Evolutionary conservation across 2,329 filamentous ascomycete genomes (phyloP).

Genomic region (Colletotrichum somersetense): DNA sequence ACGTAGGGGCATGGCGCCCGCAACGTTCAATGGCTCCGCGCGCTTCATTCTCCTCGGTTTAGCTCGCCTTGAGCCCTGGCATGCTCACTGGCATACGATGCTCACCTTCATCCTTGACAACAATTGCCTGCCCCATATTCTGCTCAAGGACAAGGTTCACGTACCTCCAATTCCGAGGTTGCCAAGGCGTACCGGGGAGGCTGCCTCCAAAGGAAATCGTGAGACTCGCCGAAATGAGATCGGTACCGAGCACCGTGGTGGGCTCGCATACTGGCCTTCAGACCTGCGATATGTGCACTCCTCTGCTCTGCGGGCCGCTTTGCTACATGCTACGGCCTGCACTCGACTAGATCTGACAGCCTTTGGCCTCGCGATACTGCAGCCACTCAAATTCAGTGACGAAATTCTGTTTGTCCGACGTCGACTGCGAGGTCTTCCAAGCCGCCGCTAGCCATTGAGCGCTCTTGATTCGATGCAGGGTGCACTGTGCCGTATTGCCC

Average conservation of each 20-base stretch:
- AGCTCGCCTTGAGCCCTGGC: conserved; percentile 7
- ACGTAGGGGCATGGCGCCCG: conserved; percentile 17
- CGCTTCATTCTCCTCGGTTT: conserved; percentile 8
- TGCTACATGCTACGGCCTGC: not conserved
- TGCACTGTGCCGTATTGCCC: conserved; percentile 26
- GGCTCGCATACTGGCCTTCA: conserved; percentile 5
- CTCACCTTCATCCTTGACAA: conserved; percentile 9
- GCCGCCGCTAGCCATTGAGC: conserved; percentile 19
- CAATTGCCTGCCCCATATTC: not conserved
- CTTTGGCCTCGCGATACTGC: conserved; percentile 25
- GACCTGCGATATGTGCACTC: conserved; percentile 24
- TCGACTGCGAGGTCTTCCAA: not conserved
- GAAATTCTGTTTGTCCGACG: conserved; percentile 38
- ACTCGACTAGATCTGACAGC: not conserved
- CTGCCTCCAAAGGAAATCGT: conserved; percentile 9
- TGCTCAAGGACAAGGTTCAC: not conserved
- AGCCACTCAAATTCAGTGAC: conserved; percentile 31
- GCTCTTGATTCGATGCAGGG: conserved; percentile 18
- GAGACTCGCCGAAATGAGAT: conserved; percentile 7
- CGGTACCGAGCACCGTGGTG: conserved; percentile 26
- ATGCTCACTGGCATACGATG: not conserved
- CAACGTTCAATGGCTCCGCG: conserved; percentile 2
- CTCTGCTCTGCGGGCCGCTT: conserved; percentile 20
- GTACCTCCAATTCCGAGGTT: conserved; percentile 5
- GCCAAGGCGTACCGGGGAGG: conserved; percentile 4